Conservation (phyloP, 495 filamentous ascomycete species). For the Halenospora varia region DNA sequence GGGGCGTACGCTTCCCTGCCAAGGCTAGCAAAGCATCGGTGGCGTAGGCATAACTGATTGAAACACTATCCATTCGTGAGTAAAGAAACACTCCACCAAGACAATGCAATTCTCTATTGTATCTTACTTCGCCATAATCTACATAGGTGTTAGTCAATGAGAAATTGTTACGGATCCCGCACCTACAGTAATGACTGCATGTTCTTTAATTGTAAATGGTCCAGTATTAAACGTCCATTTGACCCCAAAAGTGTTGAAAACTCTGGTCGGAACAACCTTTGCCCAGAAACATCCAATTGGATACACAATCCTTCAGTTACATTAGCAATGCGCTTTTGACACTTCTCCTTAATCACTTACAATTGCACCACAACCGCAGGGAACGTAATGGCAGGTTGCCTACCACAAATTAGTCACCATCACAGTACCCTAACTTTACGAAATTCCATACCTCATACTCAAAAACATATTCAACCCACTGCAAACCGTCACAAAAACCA, state of each 20-base stretch:
- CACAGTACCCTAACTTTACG: neutral
- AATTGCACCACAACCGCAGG: conserved; percentile 52
- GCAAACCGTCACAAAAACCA: conserved; percentile 60
- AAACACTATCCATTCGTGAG: conserved; percentile 48
- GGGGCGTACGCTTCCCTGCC: conserved; percentile 26
- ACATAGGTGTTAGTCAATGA: conserved; percentile 58
- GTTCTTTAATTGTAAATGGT: conserved; percentile 77
- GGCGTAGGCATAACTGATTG: conserved; percentile 38
- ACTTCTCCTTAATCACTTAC: conserved; percentile 51
- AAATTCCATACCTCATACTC: conserved; percentile 55
- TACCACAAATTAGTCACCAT: neutral
- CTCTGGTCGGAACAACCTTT: conserved; percentile 45
- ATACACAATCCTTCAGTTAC: conserved; percentile 24
- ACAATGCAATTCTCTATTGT: too few relatives aligned
- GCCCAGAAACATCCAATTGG: conserved; percentile 13
- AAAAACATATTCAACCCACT: conserved; percentile 67
- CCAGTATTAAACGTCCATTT: conserved; percentile 61
- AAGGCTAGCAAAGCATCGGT: conserved; percentile 45
- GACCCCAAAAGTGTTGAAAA: conserved; percentile 50
- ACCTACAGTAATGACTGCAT: conserved; percentile 75
- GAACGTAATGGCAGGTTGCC: conserved; percentile 45
- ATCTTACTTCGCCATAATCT: conserved; percentile 60
- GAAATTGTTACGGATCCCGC: conserved; percentile 24
- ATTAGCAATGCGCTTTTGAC: conserved; percentile 35
- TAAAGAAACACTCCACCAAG: too few relatives aligned